phyloP scores from a whole-genome alignment of 2,329 filamentous ascomycete genomes.

The Trichoderma arundinaceum region DNA sequence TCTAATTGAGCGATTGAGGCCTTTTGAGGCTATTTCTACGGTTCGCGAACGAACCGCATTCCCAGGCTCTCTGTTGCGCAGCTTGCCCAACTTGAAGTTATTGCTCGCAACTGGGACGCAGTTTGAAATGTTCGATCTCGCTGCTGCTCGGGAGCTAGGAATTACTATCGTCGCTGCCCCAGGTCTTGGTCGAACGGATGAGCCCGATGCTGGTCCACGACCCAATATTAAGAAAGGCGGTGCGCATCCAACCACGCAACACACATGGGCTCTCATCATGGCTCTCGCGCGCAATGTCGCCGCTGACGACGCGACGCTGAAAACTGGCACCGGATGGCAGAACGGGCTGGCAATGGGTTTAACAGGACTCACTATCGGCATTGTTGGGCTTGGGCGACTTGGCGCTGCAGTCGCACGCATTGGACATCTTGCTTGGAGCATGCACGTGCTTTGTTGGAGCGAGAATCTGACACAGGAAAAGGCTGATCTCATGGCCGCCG shows the following conservation, averaged over 20 bases:
- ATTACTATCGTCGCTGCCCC: slow-evolving; percentile 11
- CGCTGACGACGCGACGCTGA: slow-evolving; percentile 46
- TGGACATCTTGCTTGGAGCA: slow-evolving; percentile 44
- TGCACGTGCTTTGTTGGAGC: slow-evolving; percentile 70
- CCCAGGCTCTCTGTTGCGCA: slow-evolving; percentile 55
- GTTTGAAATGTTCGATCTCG: slow-evolving; percentile 65
- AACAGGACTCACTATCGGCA: too few relatives aligned
- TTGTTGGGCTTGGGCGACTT: too few relatives aligned
- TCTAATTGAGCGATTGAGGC: background rate
- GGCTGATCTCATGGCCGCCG: slow-evolving; percentile 61
- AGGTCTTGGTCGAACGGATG: slow-evolving; percentile 21
- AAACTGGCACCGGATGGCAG: too few relatives aligned
- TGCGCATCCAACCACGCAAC: slow-evolving; percentile 59
- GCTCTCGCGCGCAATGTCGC: slow-evolving; percentile 64
- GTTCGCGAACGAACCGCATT: slow-evolving; percentile 50
- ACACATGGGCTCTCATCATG: slow-evolving; percentile 62
- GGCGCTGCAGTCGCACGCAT: too few relatives aligned
- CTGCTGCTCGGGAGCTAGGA: slow-evolving; percentile 52
- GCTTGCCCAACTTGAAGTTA: slow-evolving; percentile 67
- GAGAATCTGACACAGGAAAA: slow-evolving; percentile 65
- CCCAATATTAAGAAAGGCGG: slow-evolving; percentile 42
- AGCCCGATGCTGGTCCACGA: slow-evolving; percentile 30
- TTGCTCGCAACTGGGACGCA: slow-evolving; percentile 66
- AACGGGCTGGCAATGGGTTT: too few relatives aligned
- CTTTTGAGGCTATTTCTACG: slow-evolving; percentile 5